A percentile compares a stretch with the other conserved stretches of the same genome.
Evolutionary conservation across 2,329 filamentous ascomycete species (phyloP).

Genomic region (Zelopaecilomyces penicillatus): DNA sequence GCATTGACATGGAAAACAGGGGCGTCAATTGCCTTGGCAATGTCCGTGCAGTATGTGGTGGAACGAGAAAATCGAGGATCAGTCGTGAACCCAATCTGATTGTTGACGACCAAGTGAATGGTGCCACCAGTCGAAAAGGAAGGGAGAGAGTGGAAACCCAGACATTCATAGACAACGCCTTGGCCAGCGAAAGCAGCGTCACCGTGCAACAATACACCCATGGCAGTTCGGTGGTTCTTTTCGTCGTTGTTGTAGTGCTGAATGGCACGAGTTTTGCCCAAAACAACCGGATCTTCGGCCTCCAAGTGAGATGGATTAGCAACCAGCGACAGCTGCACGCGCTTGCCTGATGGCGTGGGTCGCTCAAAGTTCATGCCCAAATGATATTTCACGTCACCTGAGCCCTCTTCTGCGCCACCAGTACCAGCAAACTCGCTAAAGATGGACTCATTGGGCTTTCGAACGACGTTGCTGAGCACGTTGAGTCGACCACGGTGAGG

Average conservation of each 20-base stretch:
- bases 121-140: constrained; percentile 96
- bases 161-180: constrained; percentile 95
- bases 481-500: constrained; percentile 97
- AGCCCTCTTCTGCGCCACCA: constrained; percentile 85
- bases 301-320: constrained; percentile 98
- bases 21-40: constrained; percentile 96
- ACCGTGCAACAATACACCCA: constrained; percentile 93
- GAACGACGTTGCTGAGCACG: constrained; percentile 94
- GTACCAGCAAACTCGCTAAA: constrained; percentile 96
- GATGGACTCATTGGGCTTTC: constrained; percentile 98
- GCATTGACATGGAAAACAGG: constrained; percentile 99
- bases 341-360: constrained; percentile 94
- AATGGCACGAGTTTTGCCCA: constrained; percentile 95
- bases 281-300: constrained; percentile 93
- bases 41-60: constrained; percentile 97
- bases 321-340: constrained; percentile 96
- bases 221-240: constrained; percentile 76
- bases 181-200: constrained; percentile 95
- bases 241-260: constrained; percentile 99
- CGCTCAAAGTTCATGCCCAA: constrained; percentile 99
- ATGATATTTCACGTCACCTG: constrained; percentile 98
- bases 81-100: constrained; percentile 99
- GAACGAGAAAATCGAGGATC: constrained; percentile 96
- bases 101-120: constrained; percentile 96
- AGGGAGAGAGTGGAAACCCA: constrained; percentile 92